Percentiles rank a stretch among this genome's conserved stretches.
These are phyloP conservation scores for Turritis glabra DNA, from an alignment of 345 rosid genomes.

Conservation along the genomic window DNA sequence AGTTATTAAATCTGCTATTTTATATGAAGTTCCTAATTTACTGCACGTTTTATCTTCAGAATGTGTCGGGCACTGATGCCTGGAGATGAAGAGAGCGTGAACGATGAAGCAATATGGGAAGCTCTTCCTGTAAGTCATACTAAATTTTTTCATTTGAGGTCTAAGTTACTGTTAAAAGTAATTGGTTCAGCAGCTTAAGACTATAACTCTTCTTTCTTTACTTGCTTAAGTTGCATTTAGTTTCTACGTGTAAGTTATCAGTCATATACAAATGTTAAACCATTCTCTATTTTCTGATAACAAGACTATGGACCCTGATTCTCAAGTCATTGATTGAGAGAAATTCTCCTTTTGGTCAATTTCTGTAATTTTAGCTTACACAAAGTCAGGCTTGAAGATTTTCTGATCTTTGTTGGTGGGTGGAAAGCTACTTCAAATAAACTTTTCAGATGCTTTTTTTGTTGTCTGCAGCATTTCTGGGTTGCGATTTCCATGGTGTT, in stretches of 20 bases:
- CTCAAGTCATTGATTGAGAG: neutral
- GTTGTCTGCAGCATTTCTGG: slow-evolving; percentile 83
- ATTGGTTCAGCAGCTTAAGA: neutral
- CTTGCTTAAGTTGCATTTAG: slow-evolving; percentile 12
- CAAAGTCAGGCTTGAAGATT: neutral
- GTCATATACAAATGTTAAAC: neutral
- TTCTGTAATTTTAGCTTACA: slow-evolving; percentile 9
- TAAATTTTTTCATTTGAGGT: neutral
- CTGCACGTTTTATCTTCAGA: slow-evolving; percentile 41
- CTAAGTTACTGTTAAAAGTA: neutral
- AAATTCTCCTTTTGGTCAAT: neutral
- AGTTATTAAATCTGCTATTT: neutral
- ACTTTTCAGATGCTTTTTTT: slow-evolving; percentile 3
- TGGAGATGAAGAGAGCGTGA: slow-evolving; percentile 86
- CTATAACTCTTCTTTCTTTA: neutral
- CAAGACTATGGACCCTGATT: neutral
- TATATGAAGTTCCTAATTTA: neutral
- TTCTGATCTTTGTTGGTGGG: neutral
- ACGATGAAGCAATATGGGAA: slow-evolving; percentile 95
- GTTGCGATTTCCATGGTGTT: slow-evolving; percentile 97
- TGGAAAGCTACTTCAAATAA: slow-evolving; percentile 4
- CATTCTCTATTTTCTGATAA: neutral
- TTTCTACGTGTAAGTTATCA: neutral
- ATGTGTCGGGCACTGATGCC: slow-evolving; percentile 98
- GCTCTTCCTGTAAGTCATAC: slow-evolving; percentile 81